Conservation (phyloP, 371 early-diverging fungal genomes). For the Mucor lusitanicus region DNA sequence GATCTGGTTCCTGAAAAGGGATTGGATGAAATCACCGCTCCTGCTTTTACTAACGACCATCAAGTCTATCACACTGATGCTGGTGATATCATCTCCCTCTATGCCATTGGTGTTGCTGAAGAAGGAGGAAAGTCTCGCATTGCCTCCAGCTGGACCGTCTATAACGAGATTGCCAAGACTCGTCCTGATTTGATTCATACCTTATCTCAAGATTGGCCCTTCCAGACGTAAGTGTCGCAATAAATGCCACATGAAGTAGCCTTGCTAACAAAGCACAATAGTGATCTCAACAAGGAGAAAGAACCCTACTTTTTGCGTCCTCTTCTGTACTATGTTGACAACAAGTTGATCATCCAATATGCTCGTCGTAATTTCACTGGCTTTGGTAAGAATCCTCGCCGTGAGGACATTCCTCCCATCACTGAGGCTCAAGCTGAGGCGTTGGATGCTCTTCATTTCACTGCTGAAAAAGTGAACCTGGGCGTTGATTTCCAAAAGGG, state of each 20-base stretch:
- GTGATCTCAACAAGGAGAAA: constrained; percentile 17
- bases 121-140: constrained; percentile 32
- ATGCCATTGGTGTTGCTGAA: constrained; percentile 34
- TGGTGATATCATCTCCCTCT: constrained; percentile 37
- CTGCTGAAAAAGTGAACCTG: constrained; percentile 27
- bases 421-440: constrained; percentile 37
- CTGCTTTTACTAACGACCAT: constrained; percentile 34
- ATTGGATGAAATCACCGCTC: constrained; percentile 25
- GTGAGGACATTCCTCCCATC: constrained; percentile 35
- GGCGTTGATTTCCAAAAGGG: constrained; percentile 32
- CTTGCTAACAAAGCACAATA: background rate
- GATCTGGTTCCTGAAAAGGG: constrained; percentile 27
- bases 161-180: constrained; percentile 30
- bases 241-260: background rate
- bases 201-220: constrained; percentile 28
- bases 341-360: constrained; percentile 34
- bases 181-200: constrained; percentile 36
- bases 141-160: constrained; percentile 39
- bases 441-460: constrained; percentile 29
- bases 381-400: constrained; percentile 29
- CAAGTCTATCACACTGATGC: constrained; percentile 38
- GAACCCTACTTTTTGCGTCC: constrained; percentile 19
- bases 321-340: constrained; percentile 26
- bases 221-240: constrained; percentile 21
- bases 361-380: constrained; percentile 34